These are phyloP conservation scores for Penicillium malachiteum DNA, from an alignment of 495 filamentous ascomycete genomes.

Conservation along the genomic window DNA sequence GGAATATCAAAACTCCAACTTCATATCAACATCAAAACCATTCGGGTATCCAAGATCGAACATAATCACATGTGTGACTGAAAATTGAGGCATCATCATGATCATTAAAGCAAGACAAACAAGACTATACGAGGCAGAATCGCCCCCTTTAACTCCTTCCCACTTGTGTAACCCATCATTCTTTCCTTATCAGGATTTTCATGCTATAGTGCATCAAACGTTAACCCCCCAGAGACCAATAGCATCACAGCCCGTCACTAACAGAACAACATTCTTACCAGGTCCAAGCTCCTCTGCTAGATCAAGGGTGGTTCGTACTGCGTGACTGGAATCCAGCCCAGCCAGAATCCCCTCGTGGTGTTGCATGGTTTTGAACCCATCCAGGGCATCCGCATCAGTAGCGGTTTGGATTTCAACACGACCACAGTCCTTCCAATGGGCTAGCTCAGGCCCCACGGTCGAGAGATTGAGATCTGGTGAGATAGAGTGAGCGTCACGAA, in stretches of 20 bases:
- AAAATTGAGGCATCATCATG: neutral
- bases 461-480: slow-evolving; percentile 36
- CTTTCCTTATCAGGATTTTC: neutral
- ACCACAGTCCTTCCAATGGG: slow-evolving; percentile 33
- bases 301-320: slow-evolving; percentile 23
- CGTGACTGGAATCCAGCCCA: slow-evolving; percentile 35
- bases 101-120: no score
- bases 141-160: no score
- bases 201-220: slow-evolving; percentile 8
- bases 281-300: slow-evolving; percentile 31
- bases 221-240: slow-evolving; percentile 12
- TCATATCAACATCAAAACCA: no score
- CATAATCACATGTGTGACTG: neutral
- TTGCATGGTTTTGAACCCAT: slow-evolving; percentile 29
- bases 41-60: no score
- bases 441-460: slow-evolving; percentile 33
- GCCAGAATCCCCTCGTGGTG: slow-evolving; percentile 31
- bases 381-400: slow-evolving; percentile 33
- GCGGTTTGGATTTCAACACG: slow-evolving; percentile 31
- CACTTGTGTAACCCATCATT: neutral
- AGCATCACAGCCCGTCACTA: slow-evolving; percentile 33
- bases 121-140: neutral
- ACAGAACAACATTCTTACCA: slow-evolving; percentile 34
- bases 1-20: no score
- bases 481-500: slow-evolving; percentile 31